Conservation (phyloP, 1,139 yeast species). For the Candida frijolesensis region DNA sequence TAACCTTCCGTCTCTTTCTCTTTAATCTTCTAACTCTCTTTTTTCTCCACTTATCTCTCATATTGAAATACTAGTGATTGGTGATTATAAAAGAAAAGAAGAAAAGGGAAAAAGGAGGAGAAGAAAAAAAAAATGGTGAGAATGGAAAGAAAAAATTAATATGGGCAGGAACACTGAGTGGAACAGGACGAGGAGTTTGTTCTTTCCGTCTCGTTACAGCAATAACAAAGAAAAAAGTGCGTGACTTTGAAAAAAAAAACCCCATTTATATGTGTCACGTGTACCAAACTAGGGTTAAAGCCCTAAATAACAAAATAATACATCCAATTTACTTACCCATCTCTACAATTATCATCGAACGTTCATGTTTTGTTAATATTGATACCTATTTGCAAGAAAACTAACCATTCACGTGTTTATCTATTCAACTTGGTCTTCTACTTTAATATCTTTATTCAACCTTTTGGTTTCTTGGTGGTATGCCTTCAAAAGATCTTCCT, state of each 20-base stretch:
- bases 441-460: conserved; percentile 22
- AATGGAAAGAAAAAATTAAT: background rate
- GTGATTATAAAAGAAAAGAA: conserved; percentile 14
- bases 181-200: background rate
- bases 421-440: conserved; percentile 22
- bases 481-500: conserved; percentile 46
- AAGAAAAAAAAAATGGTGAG: background rate
- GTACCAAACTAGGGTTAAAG: background rate
- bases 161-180: background rate
- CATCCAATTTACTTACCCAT: too few relatives aligned
- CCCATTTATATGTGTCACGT: background rate
- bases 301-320: background rate
- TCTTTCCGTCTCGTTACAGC: background rate
- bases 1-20: conserved; percentile 99
- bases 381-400: background rate
- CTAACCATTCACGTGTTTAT: background rate
- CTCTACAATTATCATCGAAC: background rate
- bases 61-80: conserved; percentile 41
- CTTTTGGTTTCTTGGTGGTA: conserved; percentile 47
- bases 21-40: conserved; percentile 99
- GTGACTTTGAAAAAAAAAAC: background rate
- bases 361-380: too few relatives aligned
- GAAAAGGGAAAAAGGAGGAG: conserved; percentile 13
- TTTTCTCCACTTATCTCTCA: conserved; percentile 98
- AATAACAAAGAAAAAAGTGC: background rate